Evolutionary conservation across 1,139 yeast species (phyloP).

Genomic region (Wickerhamomyces sp.): DNA sequence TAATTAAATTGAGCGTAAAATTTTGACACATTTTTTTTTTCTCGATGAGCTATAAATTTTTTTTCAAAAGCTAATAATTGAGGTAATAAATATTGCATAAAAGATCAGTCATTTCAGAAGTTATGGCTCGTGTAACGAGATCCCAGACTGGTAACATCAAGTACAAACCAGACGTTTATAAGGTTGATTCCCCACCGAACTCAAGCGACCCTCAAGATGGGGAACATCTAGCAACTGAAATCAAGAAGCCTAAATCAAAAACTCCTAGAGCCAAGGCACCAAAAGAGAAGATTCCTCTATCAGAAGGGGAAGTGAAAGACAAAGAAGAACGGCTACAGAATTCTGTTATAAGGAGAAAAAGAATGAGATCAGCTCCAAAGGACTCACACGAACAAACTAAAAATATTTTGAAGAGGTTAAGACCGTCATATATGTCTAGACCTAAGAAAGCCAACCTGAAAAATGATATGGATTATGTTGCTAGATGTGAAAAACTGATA

Average conservation of each 20-base stretch:
- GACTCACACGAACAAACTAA: neutral
- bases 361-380: neutral
- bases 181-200: neutral
- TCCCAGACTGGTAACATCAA: neutral
- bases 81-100: too few species aligned
- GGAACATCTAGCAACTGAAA: neutral
- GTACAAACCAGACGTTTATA: neutral
- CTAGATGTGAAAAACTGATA: constrained; percentile 4
- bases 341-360: neutral
- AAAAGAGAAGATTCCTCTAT: neutral
- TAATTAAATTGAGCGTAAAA: too few species aligned
- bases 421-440: neutral
- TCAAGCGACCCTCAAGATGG: neutral
- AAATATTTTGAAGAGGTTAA: neutral
- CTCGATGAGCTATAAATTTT: neutral
- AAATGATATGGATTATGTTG: neutral
- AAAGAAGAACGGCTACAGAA: too few species aligned
- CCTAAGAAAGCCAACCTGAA: neutral
- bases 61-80: neutral
- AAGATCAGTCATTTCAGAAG: too few species aligned
- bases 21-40: neutral
- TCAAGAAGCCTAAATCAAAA: too few species aligned
- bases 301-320: neutral
- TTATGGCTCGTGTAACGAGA: constrained; percentile 1
- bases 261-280: neutral